phyloP scores from a whole-genome alignment of 2,329 filamentous ascomycete genomes.

The Xylariaceae sp. region DNA sequence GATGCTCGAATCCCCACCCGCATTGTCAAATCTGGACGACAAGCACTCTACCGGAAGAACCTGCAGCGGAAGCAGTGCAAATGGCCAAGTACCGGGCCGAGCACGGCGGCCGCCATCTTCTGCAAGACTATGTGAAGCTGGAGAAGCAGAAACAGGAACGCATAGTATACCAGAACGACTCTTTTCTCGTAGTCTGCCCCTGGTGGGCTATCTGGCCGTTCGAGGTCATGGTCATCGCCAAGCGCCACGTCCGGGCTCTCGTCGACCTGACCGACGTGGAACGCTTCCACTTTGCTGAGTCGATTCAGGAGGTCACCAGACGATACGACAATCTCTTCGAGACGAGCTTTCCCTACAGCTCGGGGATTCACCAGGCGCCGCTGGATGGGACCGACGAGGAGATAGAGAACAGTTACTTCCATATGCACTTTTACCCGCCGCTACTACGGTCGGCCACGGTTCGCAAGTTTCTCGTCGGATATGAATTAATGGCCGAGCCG shows the following conservation, averaged over 20 bases:
- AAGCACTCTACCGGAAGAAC: conserved; percentile 84
- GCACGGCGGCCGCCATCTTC: conserved; percentile 67
- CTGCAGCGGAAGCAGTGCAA: conserved; percentile 69
- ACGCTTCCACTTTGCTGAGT: conserved; percentile 68
- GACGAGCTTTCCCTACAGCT: conserved; percentile 94
- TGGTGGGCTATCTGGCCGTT: conserved; percentile 99
- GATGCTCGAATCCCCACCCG: conserved; percentile 96
- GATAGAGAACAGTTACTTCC: conserved; percentile 81
- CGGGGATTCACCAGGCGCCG: conserved; percentile 93
- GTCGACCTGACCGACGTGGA: conserved; percentile 73
- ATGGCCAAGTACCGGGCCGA: conserved; percentile 71
- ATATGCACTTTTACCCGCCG: conserved; percentile 97
- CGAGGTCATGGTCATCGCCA: conserved; percentile 84
- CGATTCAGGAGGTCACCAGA: conserved; percentile 79
- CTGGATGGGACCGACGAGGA: conserved; percentile 76
- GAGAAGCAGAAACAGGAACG: conserved; percentile 79
- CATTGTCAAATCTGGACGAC: conserved; percentile 97
- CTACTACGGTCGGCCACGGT: conserved; percentile 88
- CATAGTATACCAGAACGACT: conserved; percentile 79
- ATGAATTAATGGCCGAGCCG: conserved; percentile 95
- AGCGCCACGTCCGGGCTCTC: conserved; percentile 75
- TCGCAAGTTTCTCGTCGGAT: conserved; percentile 92
- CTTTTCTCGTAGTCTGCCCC: conserved; percentile 82
- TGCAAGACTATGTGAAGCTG: conserved; percentile 80
- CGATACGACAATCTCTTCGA: conserved; percentile 97